Evolutionary conservation across 2,329 filamentous ascomycete genomes (phyloP).

Genomic region (Aureobasidium melanogenum): DNA sequence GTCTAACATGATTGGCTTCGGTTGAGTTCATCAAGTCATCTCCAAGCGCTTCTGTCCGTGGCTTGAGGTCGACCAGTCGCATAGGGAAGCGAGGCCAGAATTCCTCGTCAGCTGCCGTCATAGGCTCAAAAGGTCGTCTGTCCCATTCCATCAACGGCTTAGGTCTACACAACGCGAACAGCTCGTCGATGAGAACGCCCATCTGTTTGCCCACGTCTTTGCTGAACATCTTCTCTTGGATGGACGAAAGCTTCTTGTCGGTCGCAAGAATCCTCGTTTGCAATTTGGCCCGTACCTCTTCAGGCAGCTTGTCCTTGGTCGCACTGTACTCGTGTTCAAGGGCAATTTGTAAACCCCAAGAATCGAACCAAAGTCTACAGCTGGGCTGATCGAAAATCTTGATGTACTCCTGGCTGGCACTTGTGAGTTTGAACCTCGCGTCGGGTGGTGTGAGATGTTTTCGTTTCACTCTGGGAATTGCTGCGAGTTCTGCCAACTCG

Average conservation of each 20-base stretch:
- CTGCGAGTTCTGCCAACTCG: background rate
- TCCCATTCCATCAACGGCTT: constrained; percentile 53
- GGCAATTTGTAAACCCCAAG: constrained; percentile 5
- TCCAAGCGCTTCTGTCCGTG: constrained; percentile 33
- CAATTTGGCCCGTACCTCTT: background rate
- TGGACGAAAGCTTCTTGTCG: background rate
- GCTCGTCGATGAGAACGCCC: background rate
- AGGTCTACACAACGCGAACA: constrained; percentile 19
- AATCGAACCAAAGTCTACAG: background rate
- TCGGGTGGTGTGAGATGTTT: too few relatives aligned
- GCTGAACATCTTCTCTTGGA: background rate
- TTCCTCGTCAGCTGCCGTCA: constrained; percentile 50
- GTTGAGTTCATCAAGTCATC: constrained; percentile 20
- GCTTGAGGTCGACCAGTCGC: constrained; percentile 59
- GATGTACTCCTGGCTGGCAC: background rate
- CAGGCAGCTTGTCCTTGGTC: background rate
- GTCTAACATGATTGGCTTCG: constrained; percentile 19
- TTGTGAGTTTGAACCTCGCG: background rate
- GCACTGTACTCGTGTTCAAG: background rate
- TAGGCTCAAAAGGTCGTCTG: constrained; percentile 59
- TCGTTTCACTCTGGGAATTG: background rate
- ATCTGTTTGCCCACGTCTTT: background rate
- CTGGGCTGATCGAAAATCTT: background rate
- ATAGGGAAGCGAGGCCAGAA: constrained; percentile 55
- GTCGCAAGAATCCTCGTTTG: background rate